Conservation (phyloP, 441 rosid species). For the Dalechampia spathulata region DNA sequence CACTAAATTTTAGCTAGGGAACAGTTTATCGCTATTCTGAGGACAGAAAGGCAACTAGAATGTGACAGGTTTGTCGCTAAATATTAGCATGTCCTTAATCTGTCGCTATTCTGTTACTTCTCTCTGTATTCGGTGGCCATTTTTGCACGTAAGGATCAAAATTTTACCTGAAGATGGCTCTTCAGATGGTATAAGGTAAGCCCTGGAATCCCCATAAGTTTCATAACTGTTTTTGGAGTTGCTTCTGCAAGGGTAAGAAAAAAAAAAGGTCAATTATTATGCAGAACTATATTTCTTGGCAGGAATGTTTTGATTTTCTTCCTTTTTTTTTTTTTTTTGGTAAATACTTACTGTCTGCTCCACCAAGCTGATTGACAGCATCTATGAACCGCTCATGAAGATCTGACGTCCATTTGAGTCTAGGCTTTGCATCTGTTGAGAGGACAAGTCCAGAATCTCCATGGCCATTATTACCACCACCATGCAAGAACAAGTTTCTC, state of each 20-base stretch:
- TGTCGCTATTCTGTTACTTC: no score
- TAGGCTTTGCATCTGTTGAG: conserved; percentile 95
- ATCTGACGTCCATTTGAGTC: conserved; percentile 93
- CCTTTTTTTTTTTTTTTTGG: no score
- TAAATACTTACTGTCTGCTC: conserved; percentile 81
- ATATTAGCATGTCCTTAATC: no score
- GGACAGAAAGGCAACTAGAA: no score
- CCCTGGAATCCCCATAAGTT: conserved; percentile 94
- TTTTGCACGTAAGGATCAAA: no score
- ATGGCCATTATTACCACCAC: conserved; percentile 71
- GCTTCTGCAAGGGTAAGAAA: conserved; percentile 66
- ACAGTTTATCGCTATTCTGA: no score
- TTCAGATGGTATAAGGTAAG: conserved; percentile 97
- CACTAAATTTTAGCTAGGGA: no score
- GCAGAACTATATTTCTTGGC: conserved; percentile 7
- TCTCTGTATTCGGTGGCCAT: no score
- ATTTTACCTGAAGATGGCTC: conserved; percentile 89
- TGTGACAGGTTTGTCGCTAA: no score
- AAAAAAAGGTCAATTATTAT: conserved; percentile 8
- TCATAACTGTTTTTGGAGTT: conserved; percentile 96
- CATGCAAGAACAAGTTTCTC: conserved; percentile 72
- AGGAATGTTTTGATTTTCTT: conserved; percentile 2
- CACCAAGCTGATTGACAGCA: conserved; percentile 97
- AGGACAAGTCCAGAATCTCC: conserved; percentile 95
- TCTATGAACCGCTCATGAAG: conserved; percentile 90